Evolutionary conservation across 2,329 filamentous ascomycete species (phyloP), one percentile per base, ranked within the genome.

Genomic region (Diaporthe longicolla): DNA sequence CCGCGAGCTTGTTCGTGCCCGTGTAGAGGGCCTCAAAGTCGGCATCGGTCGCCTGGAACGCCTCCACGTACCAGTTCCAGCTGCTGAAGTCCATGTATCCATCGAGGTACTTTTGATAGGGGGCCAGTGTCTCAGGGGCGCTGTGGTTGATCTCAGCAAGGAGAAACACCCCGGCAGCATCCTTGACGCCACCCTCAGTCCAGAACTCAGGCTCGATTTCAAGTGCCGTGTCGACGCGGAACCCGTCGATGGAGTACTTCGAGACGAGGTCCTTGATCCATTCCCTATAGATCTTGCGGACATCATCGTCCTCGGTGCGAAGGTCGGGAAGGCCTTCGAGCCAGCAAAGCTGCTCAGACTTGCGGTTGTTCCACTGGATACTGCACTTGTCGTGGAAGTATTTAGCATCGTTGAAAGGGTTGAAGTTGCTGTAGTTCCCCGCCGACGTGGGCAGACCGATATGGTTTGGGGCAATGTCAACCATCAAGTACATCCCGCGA

Each of bases 401-500:
- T 26, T 78, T 79, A 80, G 81, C 63, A n/a, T 73, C 70, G 63
- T 78, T 77, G 70, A 79, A 79, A 75, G 76, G 77, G 35, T 79
- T 76, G 72, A 74, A 74, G 75, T 80, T 79, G 63, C 50, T 69
- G 69, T 73, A 76, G 69, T 77, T 72, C 57, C 76, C 76, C 11
- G 78, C 71, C 40, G 29, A 37, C 9, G 70, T 35, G 58, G 70
- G 24, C 24, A 72, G 58, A 24, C 70, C 88, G 78, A 87, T 86
- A 78, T 91, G 88, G 78, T 91, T 91, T 6, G 86, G 84, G 4
- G 91, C 89, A 1, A 91, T 82, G 75, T 91, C 89, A 3, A 91
- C 84, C 89, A 91, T 91, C 45, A 91, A 81, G 76, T 89, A 89
- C 89, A 91, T 91, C 61, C 83, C 85, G 4, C 89, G 84, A n/a